Percentiles rank a stretch among this genome's conserved stretches.
Conservation (phyloP, 2,329 filamentous ascomycete genomes). For the Ophiostoma himal-ulmi region DNA sequence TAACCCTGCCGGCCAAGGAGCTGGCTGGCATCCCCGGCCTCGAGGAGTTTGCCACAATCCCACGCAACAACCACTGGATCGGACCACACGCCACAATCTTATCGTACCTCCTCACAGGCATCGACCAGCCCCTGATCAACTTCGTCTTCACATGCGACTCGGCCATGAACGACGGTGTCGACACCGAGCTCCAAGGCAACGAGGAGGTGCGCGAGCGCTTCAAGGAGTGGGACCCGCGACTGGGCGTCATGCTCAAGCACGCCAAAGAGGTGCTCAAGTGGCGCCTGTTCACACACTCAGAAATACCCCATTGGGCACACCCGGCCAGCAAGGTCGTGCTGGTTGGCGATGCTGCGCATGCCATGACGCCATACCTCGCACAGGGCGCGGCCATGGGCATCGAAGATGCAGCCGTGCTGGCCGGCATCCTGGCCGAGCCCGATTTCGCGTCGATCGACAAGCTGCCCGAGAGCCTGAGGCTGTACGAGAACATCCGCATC, state of each 20-base stretch:
- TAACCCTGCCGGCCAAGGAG: conserved; percentile 34
- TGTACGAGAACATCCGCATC: conserved; percentile 22
- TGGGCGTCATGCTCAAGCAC: conserved; percentile 19
- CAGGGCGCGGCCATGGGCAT: conserved; percentile 46
- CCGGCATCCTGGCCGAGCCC: conserved; percentile 33
- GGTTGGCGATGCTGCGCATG: conserved; percentile 46
- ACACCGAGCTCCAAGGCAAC: conserved; percentile 18
- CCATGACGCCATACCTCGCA: conserved; percentile 44
- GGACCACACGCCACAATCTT: conserved; percentile 38
- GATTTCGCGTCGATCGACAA: conserved; percentile 14
- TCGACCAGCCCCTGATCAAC: conserved; percentile 22
- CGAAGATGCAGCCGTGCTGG: conserved; percentile 44
- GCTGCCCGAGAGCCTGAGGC: conserved; percentile 14
- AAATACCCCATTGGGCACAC: conserved; percentile 20
- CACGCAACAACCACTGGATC: conserved; percentile 49
- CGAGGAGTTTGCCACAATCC: conserved; percentile 40
- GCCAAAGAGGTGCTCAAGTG: conserved; percentile 20
- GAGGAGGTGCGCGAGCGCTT: conserved; percentile 20
- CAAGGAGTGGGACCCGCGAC: conserved; percentile 23
- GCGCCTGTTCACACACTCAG: conserved; percentile 22
- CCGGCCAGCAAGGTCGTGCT: conserved; percentile 35
- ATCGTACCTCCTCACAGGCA: conserved; percentile 20
- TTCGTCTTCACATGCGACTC: conserved; percentile 24
- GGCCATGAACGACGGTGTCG: conserved; percentile 19
- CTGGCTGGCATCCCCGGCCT: conserved; percentile 41